Percentiles rank a stretch among this genome's conserved stretches.
These are phyloP conservation scores for Tetracladium setigerum DNA, from an alignment of 495 filamentous ascomycete genomes.

Conservation along the genomic window DNA sequence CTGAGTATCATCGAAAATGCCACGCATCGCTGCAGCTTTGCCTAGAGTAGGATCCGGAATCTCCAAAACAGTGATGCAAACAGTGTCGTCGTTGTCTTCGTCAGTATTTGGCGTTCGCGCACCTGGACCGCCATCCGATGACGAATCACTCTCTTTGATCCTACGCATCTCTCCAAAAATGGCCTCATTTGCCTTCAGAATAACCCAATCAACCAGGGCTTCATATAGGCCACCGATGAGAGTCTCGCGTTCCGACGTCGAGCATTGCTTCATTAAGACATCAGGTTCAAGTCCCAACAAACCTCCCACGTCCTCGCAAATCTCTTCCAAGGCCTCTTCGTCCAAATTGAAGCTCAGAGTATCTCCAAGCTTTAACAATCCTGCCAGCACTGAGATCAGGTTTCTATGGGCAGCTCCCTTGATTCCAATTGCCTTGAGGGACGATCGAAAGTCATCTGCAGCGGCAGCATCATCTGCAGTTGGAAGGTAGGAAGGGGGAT, in stretches of 20 bases:
- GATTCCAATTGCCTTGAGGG: conserved; percentile 84
- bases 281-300: conserved; percentile 84
- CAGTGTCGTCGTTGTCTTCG: conserved; percentile 70
- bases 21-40: conserved; percentile 77
- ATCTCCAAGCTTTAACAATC: conserved; percentile 85
- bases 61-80: conserved; percentile 83
- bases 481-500: conserved; percentile 82
- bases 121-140: conserved; percentile 42
- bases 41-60: conserved; percentile 72
- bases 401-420: conserved; percentile 74
- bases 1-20: conserved; percentile 82
- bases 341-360: conserved; percentile 80
- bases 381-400: conserved; percentile 76
- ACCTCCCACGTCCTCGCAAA: conserved; percentile 85
- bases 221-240: conserved; percentile 87
- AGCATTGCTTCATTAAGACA: conserved; percentile 67
- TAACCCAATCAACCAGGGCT: conserved; percentile 90
- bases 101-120: conserved; percentile 51
- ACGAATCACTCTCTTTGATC: conserved; percentile 52
- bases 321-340: conserved; percentile 72
- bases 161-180: conserved; percentile 66
- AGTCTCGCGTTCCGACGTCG: conserved; percentile 72
- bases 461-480: conserved; percentile 89
- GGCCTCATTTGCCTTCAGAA: conserved; percentile 81
- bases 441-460: conserved; percentile 82